Evolutionary conservation across 2,329 filamentous ascomycete genomes (phyloP), one percentile per base, ranked within the genome.

Genomic region (Paraconiothyrium brasiliense): DNA sequence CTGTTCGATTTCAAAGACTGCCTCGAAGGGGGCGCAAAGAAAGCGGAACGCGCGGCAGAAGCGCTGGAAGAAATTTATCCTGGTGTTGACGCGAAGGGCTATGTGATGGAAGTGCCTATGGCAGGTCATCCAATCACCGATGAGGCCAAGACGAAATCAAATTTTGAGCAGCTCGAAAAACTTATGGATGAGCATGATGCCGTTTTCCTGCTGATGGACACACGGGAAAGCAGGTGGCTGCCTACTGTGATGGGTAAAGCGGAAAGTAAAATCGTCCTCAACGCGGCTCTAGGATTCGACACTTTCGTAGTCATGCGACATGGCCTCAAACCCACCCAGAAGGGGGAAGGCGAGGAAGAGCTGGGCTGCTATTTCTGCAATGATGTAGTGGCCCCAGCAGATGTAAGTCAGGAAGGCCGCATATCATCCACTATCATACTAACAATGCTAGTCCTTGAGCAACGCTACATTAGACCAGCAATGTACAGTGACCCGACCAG

Each of bases 331-430:
- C 54, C 71, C 6, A 71, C 69, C 0, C 63, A 67, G n/a, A 66
- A 86, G 11, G 84, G 66, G n/a, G 30, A 51, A 27, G 61, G 81
- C n/a, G 83, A 87, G 57, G 83, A 88, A 55, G 88, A 92, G 30
- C 84, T 98, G 30, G 95, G 95, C 10, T 99, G 95, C 80, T 99
- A 99, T 78, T 99, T 98, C 79, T 99, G 95, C 81, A 98, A 97
- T 72, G 95, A 99, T 76, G 94, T 99, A 30, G 94, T 98, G 54
- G 92, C 94, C 7, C 95, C 95, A 24, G 90, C 90, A 64, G 93
- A 98, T 81, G 94, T 97, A 82, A 88, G 90, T 85, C 16, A 35
- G 13, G 11, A 6, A 14, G 6, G 37, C 54, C 2, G 30, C 62
- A 46, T 41, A 55, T 54, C 48, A 32, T 24, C 47, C 41, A 30